Evolutionary conservation across 1,284 basidiomycete species (phyloP).

Genomic region (Hymenochaete sp.): DNA sequence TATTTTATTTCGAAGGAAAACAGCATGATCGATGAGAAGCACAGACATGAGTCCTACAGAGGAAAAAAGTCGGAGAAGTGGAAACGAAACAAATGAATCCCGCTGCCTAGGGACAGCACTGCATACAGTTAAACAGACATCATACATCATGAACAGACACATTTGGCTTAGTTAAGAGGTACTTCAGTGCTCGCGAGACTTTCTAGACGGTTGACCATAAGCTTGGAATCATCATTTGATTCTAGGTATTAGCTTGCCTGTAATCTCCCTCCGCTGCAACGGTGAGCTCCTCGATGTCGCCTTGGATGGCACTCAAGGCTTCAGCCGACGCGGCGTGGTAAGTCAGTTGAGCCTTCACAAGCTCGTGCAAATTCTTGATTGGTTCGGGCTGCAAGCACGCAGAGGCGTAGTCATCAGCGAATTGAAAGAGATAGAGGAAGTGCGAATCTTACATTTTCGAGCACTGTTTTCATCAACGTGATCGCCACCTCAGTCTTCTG

Average conservation of each 20-base stretch:
- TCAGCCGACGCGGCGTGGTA: constrained; percentile 84
- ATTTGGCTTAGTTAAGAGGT: constrained; percentile 19
- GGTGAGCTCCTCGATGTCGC: constrained; percentile 84
- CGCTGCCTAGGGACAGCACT: neutral
- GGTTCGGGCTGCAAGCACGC: constrained; percentile 71
- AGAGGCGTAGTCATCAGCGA: neutral
- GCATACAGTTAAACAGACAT: neutral
- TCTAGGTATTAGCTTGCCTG: constrained; percentile 42
- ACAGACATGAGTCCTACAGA: neutral
- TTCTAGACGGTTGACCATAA: constrained; percentile 34
- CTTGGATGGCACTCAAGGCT: constrained; percentile 72
- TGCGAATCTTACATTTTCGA: constrained; percentile 73
- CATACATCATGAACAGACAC: constrained; percentile 22
- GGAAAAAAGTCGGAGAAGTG: no score
- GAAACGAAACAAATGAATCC: no score
- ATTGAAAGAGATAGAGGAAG: constrained; percentile 6
- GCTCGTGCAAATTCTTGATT: constrained; percentile 85
- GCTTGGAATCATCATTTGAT: constrained; percentile 10
- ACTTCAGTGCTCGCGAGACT: constrained; percentile 73
- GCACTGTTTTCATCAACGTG: constrained; percentile 94
- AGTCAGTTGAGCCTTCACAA: constrained; percentile 86
- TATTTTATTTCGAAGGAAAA: no score
- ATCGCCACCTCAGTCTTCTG: constrained; percentile 98
- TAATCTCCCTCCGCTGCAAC: constrained; percentile 89
- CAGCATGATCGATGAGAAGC: no score